phyloP scores from a whole-genome alignment of 2,329 filamentous ascomycete species.

The Hortaea werneckii region DNA sequence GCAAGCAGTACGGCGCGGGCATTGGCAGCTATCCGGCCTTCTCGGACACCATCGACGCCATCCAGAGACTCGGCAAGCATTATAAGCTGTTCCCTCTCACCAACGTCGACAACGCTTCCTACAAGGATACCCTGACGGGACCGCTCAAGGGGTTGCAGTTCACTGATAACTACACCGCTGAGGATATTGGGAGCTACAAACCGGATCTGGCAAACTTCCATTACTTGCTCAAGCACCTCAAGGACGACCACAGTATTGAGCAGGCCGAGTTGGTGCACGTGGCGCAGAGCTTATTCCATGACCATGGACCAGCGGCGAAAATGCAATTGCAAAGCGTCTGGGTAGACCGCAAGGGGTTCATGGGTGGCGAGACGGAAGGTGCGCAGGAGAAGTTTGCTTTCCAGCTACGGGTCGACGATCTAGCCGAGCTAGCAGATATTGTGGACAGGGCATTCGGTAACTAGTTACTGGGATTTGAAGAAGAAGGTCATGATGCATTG shows the following conservation, averaged over 20 bases:
- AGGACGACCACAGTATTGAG: conserved; percentile 46
- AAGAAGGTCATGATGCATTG: neutral
- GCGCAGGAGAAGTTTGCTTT: conserved; percentile 38
- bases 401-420: conserved; percentile 49
- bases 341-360: conserved; percentile 48
- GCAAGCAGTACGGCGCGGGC: conserved; percentile 40
- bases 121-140: conserved; percentile 37
- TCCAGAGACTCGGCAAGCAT: conserved; percentile 38
- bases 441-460: conserved; percentile 32
- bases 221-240: conserved; percentile 49
- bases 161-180: conserved; percentile 57
- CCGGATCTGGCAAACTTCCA: conserved; percentile 55
- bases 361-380: conserved; percentile 35
- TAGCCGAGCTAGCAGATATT: conserved; percentile 52
- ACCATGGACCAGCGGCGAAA: conserved; percentile 55
- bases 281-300: conserved; percentile 56
- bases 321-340: conserved; percentile 53
- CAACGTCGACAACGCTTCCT: conserved; percentile 49
- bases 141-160: conserved; percentile 47
- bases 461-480: neutral
- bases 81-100: conserved; percentile 53
- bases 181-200: conserved; percentile 65
- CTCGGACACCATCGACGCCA: conserved; percentile 45
- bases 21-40: conserved; percentile 49
- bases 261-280: conserved; percentile 54